Evolutionary conservation across 306 rosid species (phyloP), one percentile per base, ranked within the genome.

Genomic region (Betula pendula): DNA sequence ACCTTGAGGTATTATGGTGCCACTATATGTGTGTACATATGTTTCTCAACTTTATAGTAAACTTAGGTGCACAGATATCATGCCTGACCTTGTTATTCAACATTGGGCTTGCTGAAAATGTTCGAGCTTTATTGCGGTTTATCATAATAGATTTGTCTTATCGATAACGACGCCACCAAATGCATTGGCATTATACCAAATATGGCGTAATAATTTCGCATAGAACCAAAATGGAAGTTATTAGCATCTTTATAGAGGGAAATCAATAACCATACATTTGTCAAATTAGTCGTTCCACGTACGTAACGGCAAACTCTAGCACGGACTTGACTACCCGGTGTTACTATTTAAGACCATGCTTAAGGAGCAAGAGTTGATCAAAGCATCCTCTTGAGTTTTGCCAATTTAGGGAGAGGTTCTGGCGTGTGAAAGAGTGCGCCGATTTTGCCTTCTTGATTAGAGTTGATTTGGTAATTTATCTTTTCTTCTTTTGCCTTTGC

Each of bases 271-370:
- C 47, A 9, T 45, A 84, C 85, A 84, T 75, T 81, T 81, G 88
- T 81, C 88, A 77, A 24, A 77, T 77, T 55, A 8, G 52, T 16
- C 2, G 19, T 52, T 84, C 79, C 82, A 77, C 75, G 75, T 77
- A 77, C 75, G 75, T 77, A 84, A 84, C 82, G 77, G 75, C 40
- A 44, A 44, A 56, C 52, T 67, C 19, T 68, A 24, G 22, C 71
- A 75, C 44, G 1, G 71, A 77, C 74, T 49, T 6, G 6, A 51
- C 52, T 43, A 51, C 49, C 51, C 8, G 51, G 50, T 53, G 7
- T 69, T 63, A 38, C 48, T 63, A 81, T 74, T 74, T 50, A 66
- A 71, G 25, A 40, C 27, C 19, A 27, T 14, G 14, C 72, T 35
- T 60, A 14, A 60, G 73, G 53, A 69, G n/a, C 40, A 5, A 35